Percentiles rank a stretch among this genome's conserved stretches.
These are phyloP conservation scores for Plasmopara viticola DNA, from an alignment of 352 stramenopile species.

Conservation along the genomic window DNA sequence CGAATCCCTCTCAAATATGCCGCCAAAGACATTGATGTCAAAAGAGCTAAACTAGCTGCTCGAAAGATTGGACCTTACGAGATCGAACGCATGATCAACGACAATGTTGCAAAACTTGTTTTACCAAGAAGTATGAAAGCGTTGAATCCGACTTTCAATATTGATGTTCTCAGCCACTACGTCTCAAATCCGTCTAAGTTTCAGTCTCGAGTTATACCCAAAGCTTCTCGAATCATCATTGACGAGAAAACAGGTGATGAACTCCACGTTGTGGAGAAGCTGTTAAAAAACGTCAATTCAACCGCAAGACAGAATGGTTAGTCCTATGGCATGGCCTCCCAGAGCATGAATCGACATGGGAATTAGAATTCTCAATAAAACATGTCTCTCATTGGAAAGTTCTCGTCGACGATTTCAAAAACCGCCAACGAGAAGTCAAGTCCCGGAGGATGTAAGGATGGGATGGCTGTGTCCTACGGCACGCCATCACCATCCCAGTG, in stretches of 20 bases:
- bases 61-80: conserved; percentile 9
- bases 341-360: neutral
- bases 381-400: neutral
- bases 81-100: conserved; percentile 3
- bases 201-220: neutral
- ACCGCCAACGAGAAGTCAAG: conserved; percentile 1
- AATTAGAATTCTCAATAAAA: neutral
- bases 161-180: neutral
- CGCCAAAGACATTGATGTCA: conserved; percentile 6
- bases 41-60: conserved; percentile 6
- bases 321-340: neutral
- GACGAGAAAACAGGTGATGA: neutral
- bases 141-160: neutral
- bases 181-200: neutral
- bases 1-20: conserved; percentile 3
- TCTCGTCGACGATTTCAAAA: neutral
- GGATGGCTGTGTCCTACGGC: neutral
- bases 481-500: too few relatives aligned
- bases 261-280: neutral
- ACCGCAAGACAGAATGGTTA: neutral
- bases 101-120: neutral
- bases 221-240: neutral
- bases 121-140: neutral
- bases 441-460: neutral
- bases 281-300: neutral